Evolutionary conservation across 163 green algal genomes (phyloP).

Genomic region (Scenedesmus sp.): DNA sequence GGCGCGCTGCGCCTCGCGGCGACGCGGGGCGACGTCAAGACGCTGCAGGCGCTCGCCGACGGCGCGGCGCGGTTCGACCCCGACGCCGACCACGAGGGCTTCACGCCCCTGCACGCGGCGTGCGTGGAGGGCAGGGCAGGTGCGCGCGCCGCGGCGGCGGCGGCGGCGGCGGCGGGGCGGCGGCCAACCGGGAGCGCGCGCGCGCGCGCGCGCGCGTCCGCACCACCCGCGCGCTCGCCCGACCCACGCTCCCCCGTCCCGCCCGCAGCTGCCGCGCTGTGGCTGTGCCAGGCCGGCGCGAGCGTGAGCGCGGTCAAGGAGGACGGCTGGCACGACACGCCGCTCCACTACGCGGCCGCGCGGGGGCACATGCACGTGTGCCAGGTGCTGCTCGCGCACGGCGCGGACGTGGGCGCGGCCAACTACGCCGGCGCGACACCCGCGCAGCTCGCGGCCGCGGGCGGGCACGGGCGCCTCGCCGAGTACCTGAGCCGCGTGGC

Average conservation of each 20-base stretch:
- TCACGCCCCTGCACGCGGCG: conserved; percentile 16
- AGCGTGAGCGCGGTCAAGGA: conserved; percentile 11
- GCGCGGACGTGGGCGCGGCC: neutral
- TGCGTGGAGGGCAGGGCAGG: conserved; percentile 4
- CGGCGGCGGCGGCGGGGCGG: no score
- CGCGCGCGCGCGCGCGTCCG: no score
- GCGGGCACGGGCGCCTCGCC: conserved; percentile 1
- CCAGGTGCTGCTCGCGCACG: conserved; percentile 19
- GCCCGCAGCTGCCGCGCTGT: no score
- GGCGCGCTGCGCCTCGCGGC: conserved; percentile 32
- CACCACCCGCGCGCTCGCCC: no score
- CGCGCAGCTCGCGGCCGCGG: conserved; percentile 13
- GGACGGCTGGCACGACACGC: conserved; percentile 16
- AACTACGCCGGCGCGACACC: conserved; percentile 20
- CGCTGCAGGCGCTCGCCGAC: conserved; percentile 4
- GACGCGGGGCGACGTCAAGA: conserved; percentile 12
- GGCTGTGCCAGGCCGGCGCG: conserved; percentile 27
- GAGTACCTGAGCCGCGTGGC: conserved; percentile 3
- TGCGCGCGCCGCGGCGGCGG: no score
- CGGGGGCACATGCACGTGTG: conserved; percentile 6
- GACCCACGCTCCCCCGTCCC: no score
- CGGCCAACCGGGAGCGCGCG: no score
- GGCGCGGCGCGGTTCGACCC: conserved; percentile 1
- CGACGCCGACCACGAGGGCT: conserved; percentile 25
- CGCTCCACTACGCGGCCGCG: conserved; percentile 37